Evolutionary conservation across 2,329 filamentous ascomycete genomes (phyloP), one percentile per base, ranked within the genome.

Genomic region (Alternaria gaisen): DNA sequence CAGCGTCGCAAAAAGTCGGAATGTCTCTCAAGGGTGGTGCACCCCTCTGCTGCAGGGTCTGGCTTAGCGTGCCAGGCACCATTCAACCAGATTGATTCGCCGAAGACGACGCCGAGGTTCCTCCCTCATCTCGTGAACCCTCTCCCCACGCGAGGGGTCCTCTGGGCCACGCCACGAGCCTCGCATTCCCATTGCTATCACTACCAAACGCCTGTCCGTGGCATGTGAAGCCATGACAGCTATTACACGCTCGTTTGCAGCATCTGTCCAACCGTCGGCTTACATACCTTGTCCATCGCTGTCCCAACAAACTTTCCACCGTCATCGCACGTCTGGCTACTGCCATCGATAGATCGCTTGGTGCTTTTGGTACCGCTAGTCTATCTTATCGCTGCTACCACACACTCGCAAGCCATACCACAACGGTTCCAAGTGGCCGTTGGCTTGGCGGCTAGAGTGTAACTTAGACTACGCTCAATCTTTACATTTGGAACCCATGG

Each of bases 21-120:
- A 59, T 59, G 40, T 53, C 32, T 44, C 26, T 30, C 53, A 30
- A 38, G 34, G 26, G 40, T 50, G 46, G 46, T 50, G 46, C 50
- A 47, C 34, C 56, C 47, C 42, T 34, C 44, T 62, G n/a, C 63
- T 66, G 63, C 63, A 66, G 63, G 63, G 63, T 53, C 63, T 51
- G 32, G 41, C 51, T 36, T 66, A 60, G 61, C 46, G 51, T 40
- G 26, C 43, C 63, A 61, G 61, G 61, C 47, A 61, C 60, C 47
- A 38, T 28, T 52, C 57, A 61, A 38, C 43, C 50, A 26, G 10
- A 18, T 40, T 66, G 60, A 58, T 63, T 65, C 44, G 63, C 48
- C 47, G 38, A 28, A 28, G 34, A 20, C 53, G 9, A 26, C n/a
- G 58, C 63, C 63, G 60, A 59, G 47, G 38, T 51, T 44, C 47